Base-by-base conservation (phyloP, 2,329 filamentous ascomycete species). In the Beauveria caledonica region DNA sequence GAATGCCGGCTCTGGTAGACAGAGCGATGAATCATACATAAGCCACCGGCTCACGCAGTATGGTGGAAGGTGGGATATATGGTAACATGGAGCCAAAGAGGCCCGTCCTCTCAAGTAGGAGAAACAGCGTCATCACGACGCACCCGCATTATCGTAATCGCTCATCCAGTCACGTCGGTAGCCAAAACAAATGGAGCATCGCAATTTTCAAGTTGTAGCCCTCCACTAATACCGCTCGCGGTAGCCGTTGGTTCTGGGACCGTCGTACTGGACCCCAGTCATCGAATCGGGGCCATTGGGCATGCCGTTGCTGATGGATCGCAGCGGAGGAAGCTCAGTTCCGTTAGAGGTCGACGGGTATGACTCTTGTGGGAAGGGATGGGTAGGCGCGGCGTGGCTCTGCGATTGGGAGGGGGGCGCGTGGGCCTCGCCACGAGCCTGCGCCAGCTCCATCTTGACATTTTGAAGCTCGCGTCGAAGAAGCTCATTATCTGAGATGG, bases 261-360 rank as follows among this genome's bases (percentile, higher is more conserved):
- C 72, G 29, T 85, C 82, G 56, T 87, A 87, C 67, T 86, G 84
- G 6, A 87, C 83, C 2, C 85, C 85, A 1, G 82, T 85, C 85
- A 87, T 87, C 1, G 82, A 82, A 23, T 87, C 84, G 1, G 84
- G 80, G 0, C 71, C 72, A 33, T 71, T 74, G 5, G 73, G 68
- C 9, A 79, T 68, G 60, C 71, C 72, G 55, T 74, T 74, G 65
- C 76, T 79, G 17, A 85, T 70, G 17, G 79, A 77, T 11, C 83
- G 77, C 40, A 86, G 74, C 2, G 84, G 84, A 13, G 84, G 84
- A 33, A 86, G 72, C 65, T 84, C 79, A 15, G 78, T 76, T 21
- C 80, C 76, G 64, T 68, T 67, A 62, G 73, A 58, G 62, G 62
- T 64, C 62, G 68, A 58, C 60, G 62, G 19, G 58, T 74, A 75